Evolutionary conservation across 345 rosid genomes (phyloP).

Genomic region (Mangifera indica): DNA sequence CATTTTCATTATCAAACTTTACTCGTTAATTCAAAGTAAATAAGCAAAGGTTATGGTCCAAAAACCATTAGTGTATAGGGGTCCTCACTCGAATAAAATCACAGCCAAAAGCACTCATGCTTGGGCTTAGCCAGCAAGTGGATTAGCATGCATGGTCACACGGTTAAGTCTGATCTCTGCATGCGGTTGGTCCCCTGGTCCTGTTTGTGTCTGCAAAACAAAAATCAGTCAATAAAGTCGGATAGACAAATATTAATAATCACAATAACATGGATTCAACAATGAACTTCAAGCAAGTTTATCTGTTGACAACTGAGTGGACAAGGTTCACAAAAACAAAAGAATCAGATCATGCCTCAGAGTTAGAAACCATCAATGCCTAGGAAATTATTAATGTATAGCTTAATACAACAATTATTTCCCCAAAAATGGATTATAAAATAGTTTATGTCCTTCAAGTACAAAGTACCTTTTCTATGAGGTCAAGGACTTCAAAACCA

Average conservation of each 20-base stretch:
- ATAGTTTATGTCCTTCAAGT: neutral
- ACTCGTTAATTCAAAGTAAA: too few relatives aligned
- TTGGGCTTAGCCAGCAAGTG: constrained; percentile 70
- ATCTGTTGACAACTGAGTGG: neutral
- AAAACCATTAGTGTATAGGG: too few relatives aligned
- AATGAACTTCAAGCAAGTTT: neutral
- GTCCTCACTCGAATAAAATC: neutral
- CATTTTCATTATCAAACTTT: too few relatives aligned
- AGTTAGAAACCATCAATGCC: neutral
- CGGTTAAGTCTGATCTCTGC: constrained; percentile 97
- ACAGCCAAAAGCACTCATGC: constrained; percentile 1
- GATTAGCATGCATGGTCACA: constrained; percentile 92
- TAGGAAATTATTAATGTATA: neutral
- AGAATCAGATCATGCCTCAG: neutral
- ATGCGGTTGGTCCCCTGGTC: constrained; percentile 87
- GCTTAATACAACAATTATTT: too few relatives aligned
- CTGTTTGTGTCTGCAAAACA: constrained; percentile 79
- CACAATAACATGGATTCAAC: neutral
- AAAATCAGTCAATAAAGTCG: neutral
- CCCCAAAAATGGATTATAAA: neutral
- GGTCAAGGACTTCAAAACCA: constrained; percentile 96
- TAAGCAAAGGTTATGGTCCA: too few relatives aligned
- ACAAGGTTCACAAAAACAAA: neutral
- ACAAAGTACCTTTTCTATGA: constrained; percentile 86
- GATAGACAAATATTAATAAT: neutral